Percentiles rank a stretch among this genome's conserved stretches.
Evolutionary conservation across 257 asterid genomes (phyloP).

Genomic region (Nicotiana noctiflora): DNA sequence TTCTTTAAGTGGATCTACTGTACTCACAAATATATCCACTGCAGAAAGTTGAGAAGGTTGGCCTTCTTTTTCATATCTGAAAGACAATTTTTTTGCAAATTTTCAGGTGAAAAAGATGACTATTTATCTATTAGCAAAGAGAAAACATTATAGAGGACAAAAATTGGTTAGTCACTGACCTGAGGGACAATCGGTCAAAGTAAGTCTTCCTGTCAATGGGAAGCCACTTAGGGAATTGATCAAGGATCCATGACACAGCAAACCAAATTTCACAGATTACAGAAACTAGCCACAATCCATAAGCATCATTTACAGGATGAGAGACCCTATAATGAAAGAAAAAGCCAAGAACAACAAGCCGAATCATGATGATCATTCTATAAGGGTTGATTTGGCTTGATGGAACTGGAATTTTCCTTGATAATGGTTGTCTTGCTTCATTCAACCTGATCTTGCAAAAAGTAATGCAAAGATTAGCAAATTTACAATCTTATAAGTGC

Average conservation of each 20-base stretch:
- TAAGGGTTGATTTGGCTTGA: constrained; percentile 30
- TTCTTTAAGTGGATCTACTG: constrained; percentile 31
- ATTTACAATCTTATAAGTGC: neutral
- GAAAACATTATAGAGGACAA: neutral
- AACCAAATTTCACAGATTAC: constrained; percentile 38
- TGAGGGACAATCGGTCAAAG: constrained; percentile 31
- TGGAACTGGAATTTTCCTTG: constrained; percentile 27
- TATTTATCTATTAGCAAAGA: neutral
- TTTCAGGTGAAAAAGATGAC: neutral
- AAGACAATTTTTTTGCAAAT: neutral
- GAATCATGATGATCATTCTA: constrained; percentile 25
- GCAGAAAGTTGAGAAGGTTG: constrained; percentile 27
- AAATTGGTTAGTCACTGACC: constrained; percentile 13
- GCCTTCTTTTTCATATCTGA: constrained; percentile 28
- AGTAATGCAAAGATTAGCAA: neutral
- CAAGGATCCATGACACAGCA: constrained; percentile 34
- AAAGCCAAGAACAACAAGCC: constrained; percentile 25
- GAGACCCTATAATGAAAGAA: constrained; percentile 28
- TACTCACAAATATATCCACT: constrained; percentile 31
- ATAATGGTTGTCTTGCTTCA: constrained; percentile 30
- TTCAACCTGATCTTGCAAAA: constrained; percentile 16
- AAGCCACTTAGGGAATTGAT: constrained; percentile 36
- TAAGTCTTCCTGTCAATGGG: constrained; percentile 29
- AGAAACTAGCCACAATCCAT: constrained; percentile 27
- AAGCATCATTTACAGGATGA: constrained; percentile 26